These are phyloP conservation scores for Rehmannia glutinosa DNA, from an alignment of 257 asterid species.

Conservation along the genomic window DNA sequence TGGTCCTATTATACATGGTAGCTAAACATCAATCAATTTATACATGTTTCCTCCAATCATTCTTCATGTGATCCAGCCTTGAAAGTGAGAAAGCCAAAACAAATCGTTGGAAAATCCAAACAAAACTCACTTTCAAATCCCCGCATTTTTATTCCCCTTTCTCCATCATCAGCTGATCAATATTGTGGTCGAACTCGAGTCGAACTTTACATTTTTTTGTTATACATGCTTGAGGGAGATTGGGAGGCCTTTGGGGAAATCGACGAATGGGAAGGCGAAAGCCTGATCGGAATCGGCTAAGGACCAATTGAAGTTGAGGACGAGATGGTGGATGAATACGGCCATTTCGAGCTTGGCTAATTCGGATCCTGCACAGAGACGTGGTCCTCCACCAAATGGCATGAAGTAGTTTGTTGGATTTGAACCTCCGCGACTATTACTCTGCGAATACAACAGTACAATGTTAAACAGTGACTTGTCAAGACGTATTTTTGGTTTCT, in stretches of 20 bases:
- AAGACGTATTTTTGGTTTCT: background rate
- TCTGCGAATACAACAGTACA: conserved; percentile 24
- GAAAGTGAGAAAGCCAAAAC: conserved; percentile 18
- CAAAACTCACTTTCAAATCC: conserved; percentile 9
- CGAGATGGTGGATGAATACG: conserved; percentile 69
- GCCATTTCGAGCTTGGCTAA: conserved; percentile 90
- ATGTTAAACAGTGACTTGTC: background rate
- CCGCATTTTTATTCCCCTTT: background rate
- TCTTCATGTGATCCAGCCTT: conserved; percentile 12
- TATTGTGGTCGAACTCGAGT: background rate
- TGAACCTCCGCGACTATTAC: conserved; percentile 17
- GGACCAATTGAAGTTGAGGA: conserved; percentile 58
- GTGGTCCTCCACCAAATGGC: conserved; percentile 94
- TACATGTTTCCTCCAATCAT: conserved; percentile 18
- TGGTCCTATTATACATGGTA: conserved; percentile 29
- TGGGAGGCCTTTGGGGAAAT: conserved; percentile 78
- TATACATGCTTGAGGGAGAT: conserved; percentile 31
- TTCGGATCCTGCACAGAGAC: conserved; percentile 88
- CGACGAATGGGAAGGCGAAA: conserved; percentile 82
- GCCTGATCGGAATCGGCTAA: conserved; percentile 53
- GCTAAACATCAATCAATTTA: conserved; percentile 9
- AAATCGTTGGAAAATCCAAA: conserved; percentile 23
- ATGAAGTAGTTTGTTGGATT: conserved; percentile 38
- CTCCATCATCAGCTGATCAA: background rate
- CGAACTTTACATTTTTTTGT: background rate